Percentiles rank a stretch among this genome's conserved stretches.
phyloP scores from a whole-genome alignment of 2,329 filamentous ascomycete genomes.

The Fonsecaea pugnacius region DNA sequence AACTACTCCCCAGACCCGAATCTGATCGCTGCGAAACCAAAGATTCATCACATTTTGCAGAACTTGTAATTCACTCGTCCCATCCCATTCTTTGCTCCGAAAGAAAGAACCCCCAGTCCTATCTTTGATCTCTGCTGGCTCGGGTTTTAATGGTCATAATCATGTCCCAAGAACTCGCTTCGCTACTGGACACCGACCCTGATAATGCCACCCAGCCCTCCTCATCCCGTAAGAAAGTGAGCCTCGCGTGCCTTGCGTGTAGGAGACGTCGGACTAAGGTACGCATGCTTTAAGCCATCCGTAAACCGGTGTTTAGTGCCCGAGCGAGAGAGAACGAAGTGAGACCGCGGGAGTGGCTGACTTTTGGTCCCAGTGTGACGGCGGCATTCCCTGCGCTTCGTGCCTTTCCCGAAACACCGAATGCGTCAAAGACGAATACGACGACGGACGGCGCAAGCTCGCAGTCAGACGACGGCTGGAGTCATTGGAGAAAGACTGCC shows the following conservation, averaged over 20 bases:
- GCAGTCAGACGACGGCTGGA: slow-evolving; percentile 39
- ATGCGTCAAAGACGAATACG: slow-evolving; percentile 39
- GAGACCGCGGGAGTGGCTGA: neutral
- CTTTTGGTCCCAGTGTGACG: slow-evolving; percentile 38
- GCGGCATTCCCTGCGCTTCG: slow-evolving; percentile 39
- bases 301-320: neutral
- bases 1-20: neutral
- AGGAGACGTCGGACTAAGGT: slow-evolving; percentile 21
- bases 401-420: slow-evolving; percentile 39
- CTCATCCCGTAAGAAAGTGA: slow-evolving; percentile 21
- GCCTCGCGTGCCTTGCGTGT: slow-evolving; percentile 25
- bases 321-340: neutral
- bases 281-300: neutral
- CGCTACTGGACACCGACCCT: neutral
- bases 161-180: neutral
- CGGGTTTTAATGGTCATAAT: neutral
- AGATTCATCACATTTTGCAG: neutral
- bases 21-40: neutral
- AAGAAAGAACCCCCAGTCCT: neutral
- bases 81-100: neutral
- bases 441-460: slow-evolving; percentile 40
- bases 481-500: slow-evolving; percentile 43
- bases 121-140: neutral
- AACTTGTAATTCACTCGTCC: neutral
- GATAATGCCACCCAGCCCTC: neutral